Percentiles rank a stretch among this genome's conserved stretches.
Evolutionary conservation across 768 basidiomycete genomes (phyloP).

Genomic region (Mycena rosella): DNA sequence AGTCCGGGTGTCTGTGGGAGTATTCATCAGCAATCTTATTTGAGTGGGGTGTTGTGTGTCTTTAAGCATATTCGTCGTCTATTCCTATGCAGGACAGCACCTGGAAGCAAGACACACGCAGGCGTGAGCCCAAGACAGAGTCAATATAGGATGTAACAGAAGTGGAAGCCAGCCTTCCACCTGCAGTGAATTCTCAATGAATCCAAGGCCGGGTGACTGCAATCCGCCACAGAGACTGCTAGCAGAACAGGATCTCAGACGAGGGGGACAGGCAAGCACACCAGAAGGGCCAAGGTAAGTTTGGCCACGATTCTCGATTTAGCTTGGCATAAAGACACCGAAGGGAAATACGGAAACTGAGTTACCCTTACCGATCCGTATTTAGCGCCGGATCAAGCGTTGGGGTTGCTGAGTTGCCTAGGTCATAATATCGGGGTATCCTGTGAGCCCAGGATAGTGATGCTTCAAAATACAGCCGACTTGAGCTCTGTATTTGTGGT

Average conservation of each 20-base stretch:
- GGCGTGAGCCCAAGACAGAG: constrained; percentile 1
- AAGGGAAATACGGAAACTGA: constrained; percentile 11
- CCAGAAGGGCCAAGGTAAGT: constrained; percentile 14
- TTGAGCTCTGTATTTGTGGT: constrained; percentile 11
- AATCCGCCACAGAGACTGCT: constrained; percentile 5
- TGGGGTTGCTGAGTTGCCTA: constrained; percentile 11
- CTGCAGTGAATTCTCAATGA: constrained; percentile 7
- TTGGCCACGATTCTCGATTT: constrained; percentile 11
- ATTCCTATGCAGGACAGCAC: constrained; percentile 8
- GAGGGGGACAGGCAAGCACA: constrained; percentile 8
- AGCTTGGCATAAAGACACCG: constrained; percentile 12
- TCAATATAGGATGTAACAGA: constrained; percentile 12
- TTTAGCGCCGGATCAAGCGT: constrained; percentile 7
- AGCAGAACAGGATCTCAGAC: constrained; percentile 12
- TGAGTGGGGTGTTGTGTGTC: constrained; percentile 11
- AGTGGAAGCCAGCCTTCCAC: constrained; percentile 11
- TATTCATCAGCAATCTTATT: constrained; percentile 13
- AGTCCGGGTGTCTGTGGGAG: constrained; percentile 11
- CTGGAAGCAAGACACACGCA: constrained; percentile 10
- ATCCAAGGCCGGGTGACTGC: constrained; percentile 7
- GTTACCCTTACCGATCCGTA: background rate
- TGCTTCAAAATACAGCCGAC: constrained; percentile 6
- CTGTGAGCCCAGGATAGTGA: constrained; percentile 1
- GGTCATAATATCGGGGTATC: constrained; percentile 10
- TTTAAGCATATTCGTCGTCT: constrained; percentile 12